Evolutionary conservation across 345 rosid genomes (phyloP), one percentile per base, ranked within the genome.

Genomic region (Sonneratia alba): DNA sequence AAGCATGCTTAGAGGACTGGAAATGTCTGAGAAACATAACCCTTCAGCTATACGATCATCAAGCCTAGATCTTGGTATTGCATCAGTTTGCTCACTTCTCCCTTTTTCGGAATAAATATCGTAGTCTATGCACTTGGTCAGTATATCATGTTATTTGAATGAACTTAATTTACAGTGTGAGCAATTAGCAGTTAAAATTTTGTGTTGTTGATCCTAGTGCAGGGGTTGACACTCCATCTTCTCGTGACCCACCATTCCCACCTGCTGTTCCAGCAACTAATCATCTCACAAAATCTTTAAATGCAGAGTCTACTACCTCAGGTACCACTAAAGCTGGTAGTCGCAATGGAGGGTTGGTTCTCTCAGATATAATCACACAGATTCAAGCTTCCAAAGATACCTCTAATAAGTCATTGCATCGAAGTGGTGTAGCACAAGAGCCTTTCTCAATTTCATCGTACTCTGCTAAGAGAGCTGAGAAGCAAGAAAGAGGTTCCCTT

Each of bases 141-240:
- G 74, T 71, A 47, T 40, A 40, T 77, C 49, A 62, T 68, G 69
- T 63, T 67, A 70, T 77, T 62, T 51, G 19, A 64, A 72, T 71
- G 36, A 47, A 59, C 21, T 53, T 57, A 32, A 47, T 62, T 75
- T 56, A 73, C 51, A 70, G 24, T 72, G 42, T 45, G 19, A 79
- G 78, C 74, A 69, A 70, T 82, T 89, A 85, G 78, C 81, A 76
- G 91, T 92, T 90, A 81, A 89, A 72, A 83, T 83, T 74, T 47
- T 47, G 77, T 78, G 62, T 81, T 81, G 61, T 86, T 82, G 85
- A 74, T 80, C 91, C 90, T 95, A 91, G 97, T 83, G 92, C 95
- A 94, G 98, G 98, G 87, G 93, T 94, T 83, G 96, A 94, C 91
- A 88, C 97, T 92, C 97, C 97, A 87, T 95, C 99, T 45, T 89